These are phyloP conservation scores for Hyaloscypha bicolor DNA, from an alignment of 495 filamentous ascomycete species.

Conservation along the genomic window DNA sequence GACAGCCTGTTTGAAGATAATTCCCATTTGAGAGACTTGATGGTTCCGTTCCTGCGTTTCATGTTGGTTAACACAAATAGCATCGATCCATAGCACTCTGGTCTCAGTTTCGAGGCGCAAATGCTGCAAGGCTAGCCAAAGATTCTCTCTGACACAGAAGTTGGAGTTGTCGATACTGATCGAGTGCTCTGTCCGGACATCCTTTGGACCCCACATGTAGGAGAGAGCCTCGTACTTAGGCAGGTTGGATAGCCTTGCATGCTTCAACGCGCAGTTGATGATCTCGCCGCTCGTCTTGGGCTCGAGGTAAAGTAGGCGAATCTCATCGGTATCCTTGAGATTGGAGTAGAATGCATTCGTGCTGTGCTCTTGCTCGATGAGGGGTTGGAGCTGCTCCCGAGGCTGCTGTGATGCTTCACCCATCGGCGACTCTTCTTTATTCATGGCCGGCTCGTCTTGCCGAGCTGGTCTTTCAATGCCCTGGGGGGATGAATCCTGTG, in stretches of 20 bases:
- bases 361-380: too few species aligned
- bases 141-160: conserved; percentile 1
- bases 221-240: conserved; percentile 14
- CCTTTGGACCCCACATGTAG: conserved; percentile 10
- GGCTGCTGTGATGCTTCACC: too few species aligned
- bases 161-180: not conserved
- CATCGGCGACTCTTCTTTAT: too few species aligned
- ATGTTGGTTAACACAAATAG: conserved; percentile 9
- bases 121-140: not conserved
- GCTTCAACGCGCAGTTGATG: not conserved
- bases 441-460: too few species aligned
- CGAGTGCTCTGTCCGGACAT: not conserved
- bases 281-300: not conserved
- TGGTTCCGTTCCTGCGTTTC: conserved; percentile 3
- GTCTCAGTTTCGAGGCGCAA: not conserved
- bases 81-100: conserved; percentile 16
- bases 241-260: not conserved
- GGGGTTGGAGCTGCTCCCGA: too few species aligned
- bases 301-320: conserved; percentile 8
- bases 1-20: not conserved
- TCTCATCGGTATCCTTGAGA: conserved; percentile 7
- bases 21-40: conserved; percentile 7
- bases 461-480: too few species aligned
- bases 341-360: not conserved
- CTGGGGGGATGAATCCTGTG: too few species aligned